These are phyloP conservation scores for Talaromyces verruculosus DNA, from an alignment of 2,329 filamentous ascomycete genomes.

Conservation along the genomic window DNA sequence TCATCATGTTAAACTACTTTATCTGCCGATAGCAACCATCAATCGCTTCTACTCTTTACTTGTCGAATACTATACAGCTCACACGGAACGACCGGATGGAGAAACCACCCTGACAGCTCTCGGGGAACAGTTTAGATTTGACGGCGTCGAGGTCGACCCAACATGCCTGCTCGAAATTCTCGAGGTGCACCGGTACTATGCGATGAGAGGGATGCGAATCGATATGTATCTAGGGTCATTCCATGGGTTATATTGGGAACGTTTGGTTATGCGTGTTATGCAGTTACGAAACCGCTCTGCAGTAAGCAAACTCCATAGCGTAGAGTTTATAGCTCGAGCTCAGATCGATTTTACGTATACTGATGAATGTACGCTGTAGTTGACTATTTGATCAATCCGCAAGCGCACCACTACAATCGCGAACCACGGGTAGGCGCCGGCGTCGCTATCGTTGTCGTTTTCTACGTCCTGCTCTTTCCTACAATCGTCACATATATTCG, in stretches of 20 bases:
- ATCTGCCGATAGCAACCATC: neutral
- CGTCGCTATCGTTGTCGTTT: conserved; percentile 68
- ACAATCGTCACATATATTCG: conserved; percentile 69
- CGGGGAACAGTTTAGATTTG: neutral
- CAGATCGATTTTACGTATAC: neutral
- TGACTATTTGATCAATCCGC: conserved; percentile 65
- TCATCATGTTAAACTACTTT: neutral
- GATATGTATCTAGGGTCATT: conserved; percentile 64
- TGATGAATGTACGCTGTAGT: conserved; percentile 49
- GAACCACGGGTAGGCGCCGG: conserved; percentile 57
- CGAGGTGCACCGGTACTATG: conserved; percentile 21
- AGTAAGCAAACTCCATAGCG: conserved; percentile 49
- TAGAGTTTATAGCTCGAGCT: neutral
- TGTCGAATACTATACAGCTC: too few relatives aligned
- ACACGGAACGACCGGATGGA: neutral
- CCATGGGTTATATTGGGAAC: conserved; percentile 67
- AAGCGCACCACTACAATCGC: conserved; percentile 37
- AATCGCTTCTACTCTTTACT: neutral
- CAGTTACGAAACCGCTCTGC: conserved; percentile 65
- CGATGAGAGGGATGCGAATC: conserved; percentile 51
- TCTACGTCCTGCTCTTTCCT: conserved; percentile 69
- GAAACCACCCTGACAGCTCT: neutral
- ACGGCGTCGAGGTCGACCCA: neutral
- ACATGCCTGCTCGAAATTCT: conserved; percentile 23
- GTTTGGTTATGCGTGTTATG: conserved; percentile 70